Evolutionary conservation across 2,329 filamentous ascomycete genomes (phyloP).

Genomic region (Purpureocillium lavendulum): DNA sequence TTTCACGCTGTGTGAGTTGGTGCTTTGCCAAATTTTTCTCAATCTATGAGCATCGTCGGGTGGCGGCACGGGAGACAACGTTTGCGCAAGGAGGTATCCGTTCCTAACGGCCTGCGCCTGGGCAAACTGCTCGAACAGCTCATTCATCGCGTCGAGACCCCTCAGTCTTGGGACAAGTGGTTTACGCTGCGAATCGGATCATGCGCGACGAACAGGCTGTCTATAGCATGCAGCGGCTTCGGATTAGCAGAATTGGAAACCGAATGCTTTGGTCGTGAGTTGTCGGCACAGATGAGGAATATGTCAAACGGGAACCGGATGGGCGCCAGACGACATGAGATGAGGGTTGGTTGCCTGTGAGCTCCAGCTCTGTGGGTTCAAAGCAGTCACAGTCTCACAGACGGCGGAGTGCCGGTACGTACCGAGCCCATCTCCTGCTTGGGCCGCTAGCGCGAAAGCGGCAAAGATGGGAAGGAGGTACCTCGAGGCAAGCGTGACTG

Average conservation of each 20-base stretch:
- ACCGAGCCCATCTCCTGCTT: not conserved
- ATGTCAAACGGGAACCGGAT: too few relatives aligned
- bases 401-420: slow-evolving; percentile 7
- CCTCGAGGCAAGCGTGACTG: not conserved
- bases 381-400: too few relatives aligned
- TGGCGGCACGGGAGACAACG: slow-evolving; percentile 64
- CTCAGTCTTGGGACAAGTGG: not conserved
- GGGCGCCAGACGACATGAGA: not conserved
- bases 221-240: too few relatives aligned
- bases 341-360: not conserved
- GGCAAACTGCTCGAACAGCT: slow-evolving; percentile 65
- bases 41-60: slow-evolving; percentile 55
- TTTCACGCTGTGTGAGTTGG: slow-evolving; percentile 57
- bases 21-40: slow-evolving; percentile 61
- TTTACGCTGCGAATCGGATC: not conserved
- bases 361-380: not conserved
- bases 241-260: too few relatives aligned
- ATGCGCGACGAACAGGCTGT: too few relatives aligned
- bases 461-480: not conserved
- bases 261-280: too few relatives aligned
- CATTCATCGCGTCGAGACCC: slow-evolving; percentile 49
- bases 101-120: slow-evolving; percentile 55
- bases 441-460: not conserved
- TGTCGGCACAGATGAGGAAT: too few relatives aligned
- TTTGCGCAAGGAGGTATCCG: slow-evolving; percentile 66